Base-by-base conservation (phyloP, 192 early-diverging fungal genomes). In the Backusella tuberculispora region DNA sequence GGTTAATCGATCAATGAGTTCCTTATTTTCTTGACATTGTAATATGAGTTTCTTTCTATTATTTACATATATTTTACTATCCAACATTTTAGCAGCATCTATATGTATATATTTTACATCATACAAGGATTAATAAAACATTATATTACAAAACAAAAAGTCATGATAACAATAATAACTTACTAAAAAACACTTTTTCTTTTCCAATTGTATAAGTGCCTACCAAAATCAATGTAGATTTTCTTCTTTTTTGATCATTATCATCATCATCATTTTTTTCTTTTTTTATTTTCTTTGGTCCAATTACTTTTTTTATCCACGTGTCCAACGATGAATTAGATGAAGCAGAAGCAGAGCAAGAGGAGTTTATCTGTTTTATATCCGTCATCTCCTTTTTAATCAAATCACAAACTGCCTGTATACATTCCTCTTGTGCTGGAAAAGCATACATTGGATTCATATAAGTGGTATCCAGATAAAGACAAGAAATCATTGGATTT, bases 401-500 rank as follows among this genome's bases (percentile, higher is more conserved):
- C 67, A 60, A 42, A 43, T 63, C 78, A 42, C 75, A 72, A 0
- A 91, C 84, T 1, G 87, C 86, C 6, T 76, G 69, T 0, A 97
- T 82, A 26, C 96, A 92, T 34, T 85, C 73, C 44, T 82, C 80
- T 76, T 99, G 97, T 6, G 86, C 77, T 1, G 97, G 97, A 77
- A 99, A 99, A 5, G 86, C 77, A 75, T 98, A 92, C 13, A 78
- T 71, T 6, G 94, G 92, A 24, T 93, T 83, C 70, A 92, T 84
- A 74, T 99, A 99, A 0, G 97, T 99, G 0, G 96, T 97, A 70
- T 98, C 97, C 48, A 98, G 86, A 71, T 95, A 98, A 0, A 96
- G 40, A 24, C 83, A 85, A 76, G 96, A 92, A 37, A 96, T 86
- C 2, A 65, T 74, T 0, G 80, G 72, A 43, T 85, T 80, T 9